phyloP scores from a whole-genome alignment of 2,329 filamentous ascomycete genomes.

The Fusarium oligoseptatum region DNA sequence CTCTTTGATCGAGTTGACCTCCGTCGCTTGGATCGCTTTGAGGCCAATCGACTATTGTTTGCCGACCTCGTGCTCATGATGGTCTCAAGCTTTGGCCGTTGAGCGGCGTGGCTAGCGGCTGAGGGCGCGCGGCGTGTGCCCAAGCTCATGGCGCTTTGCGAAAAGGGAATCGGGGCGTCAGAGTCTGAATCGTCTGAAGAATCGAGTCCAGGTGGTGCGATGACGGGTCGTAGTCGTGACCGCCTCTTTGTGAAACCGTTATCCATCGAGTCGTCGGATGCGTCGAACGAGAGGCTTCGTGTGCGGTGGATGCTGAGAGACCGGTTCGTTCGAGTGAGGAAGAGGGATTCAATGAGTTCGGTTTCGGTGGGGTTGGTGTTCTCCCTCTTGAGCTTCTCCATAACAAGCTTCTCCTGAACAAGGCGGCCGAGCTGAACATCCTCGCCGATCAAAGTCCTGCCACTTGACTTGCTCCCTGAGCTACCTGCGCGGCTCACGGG shows the following conservation, averaged over 20 bases:
- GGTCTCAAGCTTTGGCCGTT: constrained; percentile 61
- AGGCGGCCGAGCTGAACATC: constrained; percentile 58
- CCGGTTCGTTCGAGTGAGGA: constrained; percentile 50
- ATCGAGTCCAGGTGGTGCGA: constrained; percentile 48
- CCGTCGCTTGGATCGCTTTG: constrained; percentile 48
- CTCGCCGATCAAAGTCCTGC: constrained; percentile 58
- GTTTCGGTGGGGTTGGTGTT: constrained; percentile 56
- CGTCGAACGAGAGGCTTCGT: constrained; percentile 56
- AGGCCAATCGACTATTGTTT: constrained; percentile 46
- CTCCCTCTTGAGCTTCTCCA: constrained; percentile 60
- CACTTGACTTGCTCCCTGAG: constrained; percentile 64
- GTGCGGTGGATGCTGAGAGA: constrained; percentile 51
- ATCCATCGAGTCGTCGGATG: constrained; percentile 52
- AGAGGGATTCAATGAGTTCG: constrained; percentile 60
- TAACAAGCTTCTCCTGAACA: constrained; percentile 60
- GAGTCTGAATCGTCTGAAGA: constrained; percentile 53
- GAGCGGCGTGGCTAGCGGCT: constrained; percentile 51
- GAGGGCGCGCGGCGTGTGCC: constrained; percentile 44
- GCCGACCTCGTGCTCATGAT: constrained; percentile 58
- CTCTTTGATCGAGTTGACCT: constrained; percentile 49
- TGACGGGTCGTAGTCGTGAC: constrained; percentile 46
- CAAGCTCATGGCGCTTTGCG: constrained; percentile 40
- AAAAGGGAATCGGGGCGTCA: constrained; percentile 41
- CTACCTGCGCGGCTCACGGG: constrained; percentile 75
- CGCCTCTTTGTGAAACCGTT: constrained; percentile 46